Evolutionary conservation across 1,284 basidiomycete species (phyloP).

Genomic region (Coniferiporia sulphurascens): DNA sequence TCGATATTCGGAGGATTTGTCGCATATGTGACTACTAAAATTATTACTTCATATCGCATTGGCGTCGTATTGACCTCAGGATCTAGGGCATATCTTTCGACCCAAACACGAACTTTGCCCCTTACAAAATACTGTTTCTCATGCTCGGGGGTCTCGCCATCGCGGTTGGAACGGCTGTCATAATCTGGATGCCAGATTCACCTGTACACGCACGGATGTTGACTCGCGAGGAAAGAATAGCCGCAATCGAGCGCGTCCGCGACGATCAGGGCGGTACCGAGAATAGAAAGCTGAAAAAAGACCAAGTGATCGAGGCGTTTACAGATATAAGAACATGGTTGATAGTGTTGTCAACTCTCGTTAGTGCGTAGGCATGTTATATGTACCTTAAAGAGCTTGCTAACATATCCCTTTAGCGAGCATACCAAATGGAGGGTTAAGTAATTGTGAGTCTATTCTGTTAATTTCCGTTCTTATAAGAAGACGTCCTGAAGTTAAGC

Average conservation of each 20-base stretch:
- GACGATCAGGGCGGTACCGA: constrained; percentile 62
- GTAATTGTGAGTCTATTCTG: constrained; percentile 46
- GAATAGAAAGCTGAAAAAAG: constrained; percentile 56
- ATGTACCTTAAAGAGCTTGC: constrained; percentile 17
- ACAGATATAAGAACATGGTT: constrained; percentile 61
- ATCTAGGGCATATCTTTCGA: constrained; percentile 54
- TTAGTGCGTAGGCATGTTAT: constrained; percentile 39
- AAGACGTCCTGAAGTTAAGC: neutral
- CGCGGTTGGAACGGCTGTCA: constrained; percentile 48
- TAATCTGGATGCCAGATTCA: constrained; percentile 63
- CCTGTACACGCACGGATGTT: constrained; percentile 57
- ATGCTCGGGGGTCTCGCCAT: constrained; percentile 59
- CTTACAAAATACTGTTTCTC: constrained; percentile 61
- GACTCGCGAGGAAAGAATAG: constrained; percentile 54
- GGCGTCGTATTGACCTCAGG: neutral
- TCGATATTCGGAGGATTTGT: constrained; percentile 63
- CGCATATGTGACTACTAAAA: constrained; percentile 46
- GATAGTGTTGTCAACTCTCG: constrained; percentile 51
- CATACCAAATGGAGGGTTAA: constrained; percentile 61
- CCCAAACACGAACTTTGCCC: constrained; percentile 39
- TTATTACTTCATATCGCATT: neutral
- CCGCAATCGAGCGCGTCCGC: constrained; percentile 62
- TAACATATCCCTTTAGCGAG: constrained; percentile 36
- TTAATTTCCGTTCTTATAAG: neutral
- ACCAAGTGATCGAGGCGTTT: constrained; percentile 55